These are phyloP conservation scores for Mortierella sp. DNA, from an alignment of 371 early-diverging fungal genomes.

Conservation along the genomic window DNA sequence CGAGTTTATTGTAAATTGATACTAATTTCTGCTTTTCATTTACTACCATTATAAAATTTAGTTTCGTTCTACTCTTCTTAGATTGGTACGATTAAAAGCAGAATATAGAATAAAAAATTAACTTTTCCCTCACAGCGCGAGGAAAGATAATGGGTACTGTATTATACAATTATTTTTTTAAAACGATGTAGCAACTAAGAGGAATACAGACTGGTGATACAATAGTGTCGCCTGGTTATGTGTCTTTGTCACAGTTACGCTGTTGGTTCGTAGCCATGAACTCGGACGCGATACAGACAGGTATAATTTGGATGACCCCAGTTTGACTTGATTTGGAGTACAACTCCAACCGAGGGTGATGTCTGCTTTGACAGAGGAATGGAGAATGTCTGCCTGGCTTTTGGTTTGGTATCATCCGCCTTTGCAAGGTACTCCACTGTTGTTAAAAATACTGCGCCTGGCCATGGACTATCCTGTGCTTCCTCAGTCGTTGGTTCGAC, in stretches of 20 bases:
- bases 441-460: constrained; percentile 26
- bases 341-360: constrained; percentile 48
- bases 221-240: background rate
- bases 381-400: constrained; percentile 59
- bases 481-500: background rate
- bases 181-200: background rate
- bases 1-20: background rate
- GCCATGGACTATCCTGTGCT: constrained; percentile 38
- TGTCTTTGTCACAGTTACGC: background rate
- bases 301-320: constrained; percentile 83
- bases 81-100: constrained; percentile 77
- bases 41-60: constrained; percentile 17
- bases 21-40: background rate
- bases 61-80: constrained; percentile 77
- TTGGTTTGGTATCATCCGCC: constrained; percentile 26
- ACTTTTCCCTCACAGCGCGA: background rate
- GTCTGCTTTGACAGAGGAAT: constrained; percentile 48
- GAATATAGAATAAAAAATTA: background rate
- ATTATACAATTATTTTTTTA: background rate
- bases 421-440: constrained; percentile 34
- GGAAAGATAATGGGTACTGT: background rate
- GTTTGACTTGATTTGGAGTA: constrained; percentile 72
- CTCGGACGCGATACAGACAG: constrained; percentile 84
- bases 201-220: background rate
- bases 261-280: constrained; percentile 68